Evolutionary conservation across 2,329 filamentous ascomycete species (phyloP), one percentile per base, ranked within the genome.

Genomic region (Aureobasidium sp.): DNA sequence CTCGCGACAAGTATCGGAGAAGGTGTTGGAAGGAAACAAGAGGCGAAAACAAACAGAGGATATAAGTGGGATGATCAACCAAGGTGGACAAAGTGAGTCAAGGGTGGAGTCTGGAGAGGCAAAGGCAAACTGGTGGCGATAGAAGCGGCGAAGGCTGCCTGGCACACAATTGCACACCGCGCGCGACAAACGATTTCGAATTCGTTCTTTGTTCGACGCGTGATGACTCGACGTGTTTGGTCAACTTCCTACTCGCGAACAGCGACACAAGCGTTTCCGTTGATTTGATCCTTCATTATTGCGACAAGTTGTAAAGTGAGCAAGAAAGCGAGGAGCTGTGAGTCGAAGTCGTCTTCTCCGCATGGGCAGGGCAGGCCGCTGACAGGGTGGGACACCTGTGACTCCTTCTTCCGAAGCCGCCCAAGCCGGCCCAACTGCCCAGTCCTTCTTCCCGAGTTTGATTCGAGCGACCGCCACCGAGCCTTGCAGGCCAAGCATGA

Each of bases 31-130:
- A 22, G 22, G 15, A 17, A 24, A n/a, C 19, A 31, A 58, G 19
- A 35, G 44, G 45, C 17, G 22, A 15, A 33, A 42, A 33, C 44
- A 60, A 42, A 58, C 54, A 48, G 24, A 56, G 42, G 22, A 39
- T 58, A 58, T 58, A 58, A 29, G 39, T 27, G 54, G 45, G 44
- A 19, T 44, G 40, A 45, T 57, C 52, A 44, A 56, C 52, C 31
- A 31, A 29, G 40, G 8, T 40, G 40, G 29, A 31, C 40, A 35
- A 45, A n/a, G 53, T 57, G 53, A 57, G n/a, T 57, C 53, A 57
- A 57, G 53, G 15, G 37, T 15, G 48, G 24, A 24, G 24, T 24
- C 24, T 24, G 24, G 48, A 40, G 50, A 33, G 31, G 31, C 31
- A 33, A 33, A 45, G 40, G 53, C 53, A 47, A 57, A 44, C 15